phyloP scores from a whole-genome alignment of 2,329 filamentous ascomycete species.

The Monosporascus sp. region DNA sequence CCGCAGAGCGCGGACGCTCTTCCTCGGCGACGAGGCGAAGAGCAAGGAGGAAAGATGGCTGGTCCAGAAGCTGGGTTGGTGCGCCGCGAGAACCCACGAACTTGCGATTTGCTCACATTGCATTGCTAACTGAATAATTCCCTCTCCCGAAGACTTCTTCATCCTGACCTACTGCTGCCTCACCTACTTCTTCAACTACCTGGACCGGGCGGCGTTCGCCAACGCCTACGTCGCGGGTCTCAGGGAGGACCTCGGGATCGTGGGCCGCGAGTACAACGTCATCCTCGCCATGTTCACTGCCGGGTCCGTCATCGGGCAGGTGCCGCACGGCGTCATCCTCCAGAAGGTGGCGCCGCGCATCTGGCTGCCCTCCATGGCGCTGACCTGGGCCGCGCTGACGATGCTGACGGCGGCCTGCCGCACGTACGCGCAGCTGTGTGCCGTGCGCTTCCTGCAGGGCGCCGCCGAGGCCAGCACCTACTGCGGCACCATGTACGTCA shows the following conservation, averaged over 20 bases:
- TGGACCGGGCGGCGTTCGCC: slow-evolving; percentile 18
- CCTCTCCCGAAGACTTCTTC: slow-evolving; percentile 2
- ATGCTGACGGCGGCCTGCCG: slow-evolving; percentile 2
- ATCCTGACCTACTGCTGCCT: slow-evolving; percentile 15
- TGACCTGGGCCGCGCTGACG: too few species aligned
- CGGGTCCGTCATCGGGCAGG: slow-evolving; percentile 12
- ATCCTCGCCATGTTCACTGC: slow-evolving; percentile 12
- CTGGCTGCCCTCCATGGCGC: slow-evolving; percentile 7
- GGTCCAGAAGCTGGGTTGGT: too few species aligned
- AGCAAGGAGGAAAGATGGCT: too few species aligned
- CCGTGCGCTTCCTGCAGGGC: slow-evolving; percentile 15
- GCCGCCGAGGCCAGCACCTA: background rate
- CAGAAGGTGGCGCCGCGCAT: slow-evolving; percentile 13
- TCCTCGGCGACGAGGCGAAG: too few species aligned
- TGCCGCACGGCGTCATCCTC: slow-evolving; percentile 11
- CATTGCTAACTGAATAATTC: too few species aligned
- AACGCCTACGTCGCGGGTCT: slow-evolving; percentile 28
- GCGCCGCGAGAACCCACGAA: too few species aligned
- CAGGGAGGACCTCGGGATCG: slow-evolving; percentile 21
- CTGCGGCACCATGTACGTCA: slow-evolving; percentile 8
- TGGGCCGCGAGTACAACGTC: slow-evolving; percentile 22
- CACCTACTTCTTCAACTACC: slow-evolving; percentile 14
- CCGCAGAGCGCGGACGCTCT: too few species aligned
- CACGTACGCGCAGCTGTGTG: slow-evolving; percentile 20
- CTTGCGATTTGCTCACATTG: too few species aligned